phyloP scores from a whole-genome alignment of 169 alveolate species.

The Cryptosporidium ubiquitum region DNA sequence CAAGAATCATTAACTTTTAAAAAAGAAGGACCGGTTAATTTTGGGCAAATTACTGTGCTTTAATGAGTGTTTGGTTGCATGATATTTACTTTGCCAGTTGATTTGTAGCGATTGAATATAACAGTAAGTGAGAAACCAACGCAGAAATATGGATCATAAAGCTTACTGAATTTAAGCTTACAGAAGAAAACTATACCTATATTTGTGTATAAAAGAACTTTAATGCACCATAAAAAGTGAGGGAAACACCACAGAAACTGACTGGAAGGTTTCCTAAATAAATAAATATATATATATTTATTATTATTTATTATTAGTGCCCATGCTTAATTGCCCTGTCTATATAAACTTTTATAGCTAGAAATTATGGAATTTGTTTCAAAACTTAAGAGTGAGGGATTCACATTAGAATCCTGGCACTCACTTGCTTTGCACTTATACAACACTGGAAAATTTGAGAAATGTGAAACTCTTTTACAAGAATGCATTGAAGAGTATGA shows the following conservation, averaged over 20 bases:
- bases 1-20: neutral
- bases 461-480: slow-evolving; percentile 22
- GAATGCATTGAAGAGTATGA: slow-evolving; percentile 47
- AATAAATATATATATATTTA: no score
- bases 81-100: neutral
- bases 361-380: neutral
- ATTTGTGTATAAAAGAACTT: neutral
- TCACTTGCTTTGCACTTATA: slow-evolving; percentile 32
- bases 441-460: neutral
- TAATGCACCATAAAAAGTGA: neutral
- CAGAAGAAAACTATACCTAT: neutral
- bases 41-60: neutral
- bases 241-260: neutral
- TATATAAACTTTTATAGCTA: neutral
- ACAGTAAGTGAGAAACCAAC: neutral
- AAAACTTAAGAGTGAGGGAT: slow-evolving; percentile 8
- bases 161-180: neutral
- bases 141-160: slow-evolving; percentile 7
- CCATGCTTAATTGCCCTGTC: neutral
- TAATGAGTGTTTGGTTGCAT: neutral
- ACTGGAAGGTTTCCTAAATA: neutral
- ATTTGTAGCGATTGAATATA: neutral
- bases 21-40: neutral
- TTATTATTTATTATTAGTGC: no score
- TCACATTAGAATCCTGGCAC: slow-evolving; percentile 38